Evolutionary conservation across 2,329 filamentous ascomycete species (phyloP), one percentile per base, ranked within the genome.

Genomic region (Camillea tinctor): DNA sequence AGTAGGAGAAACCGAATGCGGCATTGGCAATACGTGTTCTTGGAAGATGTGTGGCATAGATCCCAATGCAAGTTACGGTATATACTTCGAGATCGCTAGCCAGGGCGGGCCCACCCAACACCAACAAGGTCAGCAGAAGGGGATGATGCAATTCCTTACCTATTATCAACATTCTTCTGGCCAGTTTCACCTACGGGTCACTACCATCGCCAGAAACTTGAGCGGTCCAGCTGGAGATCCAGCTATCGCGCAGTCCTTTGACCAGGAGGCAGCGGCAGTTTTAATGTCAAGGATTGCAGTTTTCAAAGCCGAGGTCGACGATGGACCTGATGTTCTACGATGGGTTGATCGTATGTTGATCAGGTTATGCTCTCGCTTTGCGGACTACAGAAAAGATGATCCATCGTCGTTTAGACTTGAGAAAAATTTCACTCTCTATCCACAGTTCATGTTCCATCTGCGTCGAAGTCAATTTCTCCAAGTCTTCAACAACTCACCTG

Each of bases 1-100:
- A 1, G 95, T 99, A 13, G 95, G 95, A 56, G 95, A 99, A 80
- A 98, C 95, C 0, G 95, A 99, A 75, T 97, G 94, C 70, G 95
- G 95, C 71, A 97, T 99, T 69, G 95, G 95, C 66, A 98, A 98
- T 74, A 99, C 95, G 0, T 98, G 94, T 77, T 94, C 93, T 2
- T 99, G 95, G 95, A 99, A 99, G 79, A 97, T 99, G 94, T 98
- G 95, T 71, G 93, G 93, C 67, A 97, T 99, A 67, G 93, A 98
- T 70, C 95, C 95, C 11, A 90, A 88, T 58, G 88, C 95, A 30
- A 97, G 93, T 71, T 98, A 98, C 71, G 95, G 93, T 62, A 85
- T 99, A 64, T 99, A 98, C 79, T 99, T 98, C 70, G 95, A 99
- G 76, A 96, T 99, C 73, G 94, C 95, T 52, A 92, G 91, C 69